These are phyloP conservation scores for Fraxinus angustifolia DNA, from an alignment of 305 asterid species.

Conservation along the genomic window DNA sequence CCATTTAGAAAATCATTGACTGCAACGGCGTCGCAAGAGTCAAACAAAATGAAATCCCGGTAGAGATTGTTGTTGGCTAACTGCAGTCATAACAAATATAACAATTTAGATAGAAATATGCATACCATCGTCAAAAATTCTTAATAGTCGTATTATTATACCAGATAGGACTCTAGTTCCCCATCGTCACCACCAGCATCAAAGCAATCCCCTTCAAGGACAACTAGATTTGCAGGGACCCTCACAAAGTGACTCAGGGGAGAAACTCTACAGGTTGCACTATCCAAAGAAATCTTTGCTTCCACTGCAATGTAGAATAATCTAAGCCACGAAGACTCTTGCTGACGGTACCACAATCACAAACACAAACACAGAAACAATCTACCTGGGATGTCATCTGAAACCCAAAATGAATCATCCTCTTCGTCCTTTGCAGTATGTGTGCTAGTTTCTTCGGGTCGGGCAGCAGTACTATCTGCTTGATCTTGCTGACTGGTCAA, in stretches of 20 bases:
- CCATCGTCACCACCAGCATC: conserved; percentile 74
- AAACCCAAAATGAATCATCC: conserved; percentile 69
- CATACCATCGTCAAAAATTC: conserved; percentile 2
- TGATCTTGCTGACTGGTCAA: conserved; percentile 61
- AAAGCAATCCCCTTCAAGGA: conserved; percentile 97
- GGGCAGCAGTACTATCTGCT: conserved; percentile 41
- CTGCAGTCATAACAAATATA: conserved; percentile 45
- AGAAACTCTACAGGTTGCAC: conserved; percentile 37
- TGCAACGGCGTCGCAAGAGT: conserved; percentile 62
- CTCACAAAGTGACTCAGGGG: conserved; percentile 48
- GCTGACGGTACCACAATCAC: conserved; percentile 3
- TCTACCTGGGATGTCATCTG: conserved; percentile 77
- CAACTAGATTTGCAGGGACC: conserved; percentile 90
- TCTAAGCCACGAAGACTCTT: conserved; percentile 17
- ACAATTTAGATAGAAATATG: conserved; percentile 13
- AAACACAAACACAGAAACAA: conserved; percentile 23
- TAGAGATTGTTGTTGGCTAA: conserved; percentile 77
- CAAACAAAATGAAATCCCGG: conserved; percentile 82
- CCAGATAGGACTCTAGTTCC: conserved; percentile 95
- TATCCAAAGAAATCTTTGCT: conserved; percentile 61
- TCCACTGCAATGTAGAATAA: conserved; percentile 55
- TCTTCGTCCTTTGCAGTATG: conserved; percentile 44
- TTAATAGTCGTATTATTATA: conserved; percentile 29
- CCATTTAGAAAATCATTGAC: conserved; percentile 54
- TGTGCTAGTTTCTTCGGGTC: conserved; percentile 38